Evolutionary conservation across 2,329 filamentous ascomycete species (phyloP).

Genomic region (Scytalidium sp.): DNA sequence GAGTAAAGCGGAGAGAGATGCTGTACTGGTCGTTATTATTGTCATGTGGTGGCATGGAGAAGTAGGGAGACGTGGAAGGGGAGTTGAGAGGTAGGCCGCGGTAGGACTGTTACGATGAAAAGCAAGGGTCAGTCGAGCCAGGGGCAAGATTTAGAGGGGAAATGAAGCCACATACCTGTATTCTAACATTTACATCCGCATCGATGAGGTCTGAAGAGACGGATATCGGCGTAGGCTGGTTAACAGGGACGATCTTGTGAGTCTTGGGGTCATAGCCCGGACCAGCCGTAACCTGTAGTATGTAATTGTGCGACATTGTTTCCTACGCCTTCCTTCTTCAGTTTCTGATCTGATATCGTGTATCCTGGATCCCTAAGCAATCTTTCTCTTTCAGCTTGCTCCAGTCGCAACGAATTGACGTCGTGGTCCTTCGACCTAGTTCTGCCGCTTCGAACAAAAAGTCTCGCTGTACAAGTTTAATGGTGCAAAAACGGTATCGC

Average conservation of each 20-base stretch:
- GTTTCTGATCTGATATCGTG: no score
- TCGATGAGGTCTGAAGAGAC: slow-evolving; percentile 65
- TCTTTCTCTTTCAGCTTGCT: no score
- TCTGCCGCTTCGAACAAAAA: no score
- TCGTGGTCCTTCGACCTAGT: no score
- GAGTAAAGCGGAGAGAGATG: slow-evolving; percentile 75
- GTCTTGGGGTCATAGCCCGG: slow-evolving; percentile 68
- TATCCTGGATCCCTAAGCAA: no score
- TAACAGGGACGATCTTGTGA: slow-evolving; percentile 76
- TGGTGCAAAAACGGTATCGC: no score
- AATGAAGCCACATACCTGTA: slow-evolving; percentile 57
- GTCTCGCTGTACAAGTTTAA: no score
- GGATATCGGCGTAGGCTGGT: slow-evolving; percentile 57
- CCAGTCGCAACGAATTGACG: no score
- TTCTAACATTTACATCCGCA: slow-evolving; percentile 69
- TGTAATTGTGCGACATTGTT: slow-evolving; percentile 67
- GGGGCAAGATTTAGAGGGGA: no score
- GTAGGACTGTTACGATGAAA: slow-evolving; percentile 50
- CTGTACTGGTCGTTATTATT: slow-evolving; percentile 75
- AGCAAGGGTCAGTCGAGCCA: slow-evolving; percentile 3
- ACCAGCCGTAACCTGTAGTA: slow-evolving; percentile 79
- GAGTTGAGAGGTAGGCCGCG: slow-evolving; percentile 69
- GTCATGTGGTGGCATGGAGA: slow-evolving; percentile 65
- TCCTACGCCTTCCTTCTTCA: background rate
- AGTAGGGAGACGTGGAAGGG: slow-evolving; percentile 72